Percentiles rank a stretch among this genome's conserved stretches.
Evolutionary conservation across 2,329 filamentous ascomycete species (phyloP).

Genomic region (Colletotrichum chlorophyti): DNA sequence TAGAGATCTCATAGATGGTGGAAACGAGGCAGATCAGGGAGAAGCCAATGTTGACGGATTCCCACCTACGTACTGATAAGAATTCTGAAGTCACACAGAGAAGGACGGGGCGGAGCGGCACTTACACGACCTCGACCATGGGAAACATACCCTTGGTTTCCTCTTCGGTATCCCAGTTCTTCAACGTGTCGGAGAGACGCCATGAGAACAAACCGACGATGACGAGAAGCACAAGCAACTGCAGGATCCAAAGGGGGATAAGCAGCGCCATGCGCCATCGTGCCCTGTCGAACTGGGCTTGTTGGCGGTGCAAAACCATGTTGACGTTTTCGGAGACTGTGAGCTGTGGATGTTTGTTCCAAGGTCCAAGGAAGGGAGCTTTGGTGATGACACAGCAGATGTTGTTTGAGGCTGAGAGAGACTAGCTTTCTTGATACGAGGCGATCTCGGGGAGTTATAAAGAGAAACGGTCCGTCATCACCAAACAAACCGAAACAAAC

Average conservation of each 20-base stretch:
- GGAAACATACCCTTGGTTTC: conserved; percentile 45
- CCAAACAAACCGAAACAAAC: conserved; percentile 9
- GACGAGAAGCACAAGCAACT: conserved; percentile 51
- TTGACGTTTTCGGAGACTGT: no score
- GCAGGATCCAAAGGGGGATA: conserved; percentile 56
- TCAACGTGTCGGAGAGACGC: conserved; percentile 55
- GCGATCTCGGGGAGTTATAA: conserved; percentile 15
- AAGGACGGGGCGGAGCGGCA: conserved; percentile 20
- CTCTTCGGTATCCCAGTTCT: conserved; percentile 48
- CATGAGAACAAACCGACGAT: conserved; percentile 61
- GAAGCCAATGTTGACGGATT: conserved; percentile 57
- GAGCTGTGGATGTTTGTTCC: not conserved
- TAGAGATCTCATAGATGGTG: conserved; percentile 54
- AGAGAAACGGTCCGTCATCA: conserved; percentile 5
- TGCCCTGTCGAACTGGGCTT: conserved; percentile 59
- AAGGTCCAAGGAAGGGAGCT: conserved; percentile 1
- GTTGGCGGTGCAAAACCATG: conserved; percentile 54
- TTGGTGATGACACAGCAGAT: conserved; percentile 3
- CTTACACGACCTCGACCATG: conserved; percentile 58
- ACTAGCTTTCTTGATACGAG: conserved; percentile 5
- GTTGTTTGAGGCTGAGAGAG: conserved; percentile 13
- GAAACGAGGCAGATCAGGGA: conserved; percentile 54
- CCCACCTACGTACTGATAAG: conserved; percentile 51
- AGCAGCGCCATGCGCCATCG: conserved; percentile 57
- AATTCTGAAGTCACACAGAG: not conserved